Base-by-base conservation (phyloP, 805 yeast species). In the Lipomyces orientalis region DNA sequence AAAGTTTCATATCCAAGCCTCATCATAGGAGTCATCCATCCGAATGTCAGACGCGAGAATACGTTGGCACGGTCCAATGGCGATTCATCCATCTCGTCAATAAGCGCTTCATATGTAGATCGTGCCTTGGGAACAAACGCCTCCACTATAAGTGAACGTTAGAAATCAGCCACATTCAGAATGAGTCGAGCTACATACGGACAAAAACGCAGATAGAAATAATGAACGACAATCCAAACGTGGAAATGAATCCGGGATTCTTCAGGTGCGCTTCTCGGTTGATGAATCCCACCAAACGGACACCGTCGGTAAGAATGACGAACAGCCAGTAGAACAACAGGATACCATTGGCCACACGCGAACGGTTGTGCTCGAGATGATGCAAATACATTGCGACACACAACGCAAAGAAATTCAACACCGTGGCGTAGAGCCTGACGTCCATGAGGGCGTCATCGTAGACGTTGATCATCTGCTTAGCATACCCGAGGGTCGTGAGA, bases 11-110 rank as follows among this genome's bases (percentile, higher is more conserved):
- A 90, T 16, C 98, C 98, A 62, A 86, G 86, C 72, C 81, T 85
- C 88, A 95, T 91, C 74, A 95, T 80, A 0, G 85, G 87, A 25
- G 92, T 87, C 97, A 95, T 91, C 98, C 99, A 95, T 34, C 88
- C 80, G 77, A 95, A 94, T 0, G 97, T 88, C 61, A 94, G 81
- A 62, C 85, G 82, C 1, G 97, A 89, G 70, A 94, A 86, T 16
- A 93, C 80, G 76, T 93, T 88, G 12, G 92, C 90, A 64, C 76
- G 77, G 52, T 86, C 88, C 54, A 81, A 79, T 0, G 88, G 90
- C 56, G 76, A 75, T 55, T 70, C 72, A 61, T 76, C 76, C 54
- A 66, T 65, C 69, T 81, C 79, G 67, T 73, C 73, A 9, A 80
- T 74, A 60, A 81, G 68, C 33, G 76, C 75, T 60, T 77, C 79